Conservation (phyloP, 2,329 filamentous ascomycete genomes). For the Phialophora tarda region DNA sequence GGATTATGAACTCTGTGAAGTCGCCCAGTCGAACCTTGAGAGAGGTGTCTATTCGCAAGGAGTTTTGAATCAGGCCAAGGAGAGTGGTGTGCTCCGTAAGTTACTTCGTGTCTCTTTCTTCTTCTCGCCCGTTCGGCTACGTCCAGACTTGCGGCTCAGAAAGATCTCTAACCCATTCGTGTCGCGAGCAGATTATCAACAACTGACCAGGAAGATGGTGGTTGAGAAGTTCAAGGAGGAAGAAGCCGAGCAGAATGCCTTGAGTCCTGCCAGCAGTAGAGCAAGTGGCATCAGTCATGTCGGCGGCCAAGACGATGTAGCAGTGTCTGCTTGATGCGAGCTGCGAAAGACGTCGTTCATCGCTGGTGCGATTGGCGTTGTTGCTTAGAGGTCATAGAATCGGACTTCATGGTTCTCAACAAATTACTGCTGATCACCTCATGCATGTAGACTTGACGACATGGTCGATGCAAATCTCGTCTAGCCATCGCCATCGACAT, state of each 20-base stretch:
- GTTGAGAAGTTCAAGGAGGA: slow-evolving; percentile 51
- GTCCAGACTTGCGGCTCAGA: background rate
- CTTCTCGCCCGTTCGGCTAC: background rate
- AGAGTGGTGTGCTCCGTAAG: slow-evolving; percentile 61
- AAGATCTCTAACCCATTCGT: background rate
- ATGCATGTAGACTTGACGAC: background rate
- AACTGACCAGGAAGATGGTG: slow-evolving; percentile 54
- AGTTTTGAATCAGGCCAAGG: slow-evolving; percentile 61
- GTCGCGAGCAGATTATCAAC: slow-evolving; percentile 50
- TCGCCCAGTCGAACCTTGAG: slow-evolving; percentile 60
- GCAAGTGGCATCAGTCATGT: slow-evolving; percentile 19
- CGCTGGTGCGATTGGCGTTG: too few species aligned
- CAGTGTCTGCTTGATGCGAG: slow-evolving; percentile 27
- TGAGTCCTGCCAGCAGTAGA: slow-evolving; percentile 26
- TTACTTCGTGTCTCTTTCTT: slow-evolving; percentile 2
- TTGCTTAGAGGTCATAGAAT: background rate
- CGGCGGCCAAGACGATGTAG: slow-evolving; percentile 23
- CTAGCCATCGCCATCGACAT: background rate
- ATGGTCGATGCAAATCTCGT: background rate
- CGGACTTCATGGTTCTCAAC: background rate
- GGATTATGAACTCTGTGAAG: slow-evolving; percentile 64
- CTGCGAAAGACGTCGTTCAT: background rate
- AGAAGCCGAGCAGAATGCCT: slow-evolving; percentile 34
- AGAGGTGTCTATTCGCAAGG: slow-evolving; percentile 62
- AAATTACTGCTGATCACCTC: too few species aligned